These are phyloP conservation scores for Magnusiomyces starmeri DNA, from an alignment of 1,139 yeast genomes.

Conservation along the genomic window DNA sequence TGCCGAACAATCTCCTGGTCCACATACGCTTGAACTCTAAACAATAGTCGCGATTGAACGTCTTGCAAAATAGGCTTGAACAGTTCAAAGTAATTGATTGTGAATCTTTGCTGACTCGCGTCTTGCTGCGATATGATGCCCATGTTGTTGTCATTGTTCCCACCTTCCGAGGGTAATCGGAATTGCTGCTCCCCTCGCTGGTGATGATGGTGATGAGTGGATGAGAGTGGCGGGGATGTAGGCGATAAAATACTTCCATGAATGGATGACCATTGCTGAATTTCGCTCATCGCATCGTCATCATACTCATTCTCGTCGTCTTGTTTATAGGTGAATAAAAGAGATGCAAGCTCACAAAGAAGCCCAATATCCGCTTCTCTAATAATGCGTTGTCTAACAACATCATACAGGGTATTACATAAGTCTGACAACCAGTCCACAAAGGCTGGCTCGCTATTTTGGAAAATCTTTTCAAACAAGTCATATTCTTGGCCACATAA, in stretches of 20 bases:
- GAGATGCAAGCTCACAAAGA: constrained; percentile 68
- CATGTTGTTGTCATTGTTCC: no score
- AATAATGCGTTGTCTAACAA: constrained; percentile 55
- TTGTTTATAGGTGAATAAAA: constrained; percentile 64
- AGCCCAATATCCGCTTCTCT: constrained; percentile 59
- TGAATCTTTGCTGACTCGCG: background rate
- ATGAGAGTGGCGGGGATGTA: constrained; percentile 1
- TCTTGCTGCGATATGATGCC: no score
- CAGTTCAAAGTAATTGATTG: constrained; percentile 47
- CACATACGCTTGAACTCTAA: constrained; percentile 65
- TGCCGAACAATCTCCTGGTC: constrained; percentile 62
- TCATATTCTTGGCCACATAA: constrained; percentile 55
- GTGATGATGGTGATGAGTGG: no score
- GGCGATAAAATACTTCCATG: background rate
- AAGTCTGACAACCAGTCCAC: constrained; percentile 53
- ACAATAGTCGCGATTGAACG: constrained; percentile 70
- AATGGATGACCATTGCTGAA: background rate
- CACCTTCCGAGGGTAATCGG: no score
- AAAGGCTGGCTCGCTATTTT: constrained; percentile 28
- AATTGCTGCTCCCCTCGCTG: no score
- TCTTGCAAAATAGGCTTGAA: constrained; percentile 70
- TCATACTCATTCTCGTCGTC: constrained; percentile 36
- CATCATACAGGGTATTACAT: constrained; percentile 72
- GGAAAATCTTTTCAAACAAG: constrained; percentile 51
- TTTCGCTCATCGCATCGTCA: constrained; percentile 5